Evolutionary conservation across 257 asterid genomes (phyloP).

Genomic region (Gardenia jasminoides): DNA sequence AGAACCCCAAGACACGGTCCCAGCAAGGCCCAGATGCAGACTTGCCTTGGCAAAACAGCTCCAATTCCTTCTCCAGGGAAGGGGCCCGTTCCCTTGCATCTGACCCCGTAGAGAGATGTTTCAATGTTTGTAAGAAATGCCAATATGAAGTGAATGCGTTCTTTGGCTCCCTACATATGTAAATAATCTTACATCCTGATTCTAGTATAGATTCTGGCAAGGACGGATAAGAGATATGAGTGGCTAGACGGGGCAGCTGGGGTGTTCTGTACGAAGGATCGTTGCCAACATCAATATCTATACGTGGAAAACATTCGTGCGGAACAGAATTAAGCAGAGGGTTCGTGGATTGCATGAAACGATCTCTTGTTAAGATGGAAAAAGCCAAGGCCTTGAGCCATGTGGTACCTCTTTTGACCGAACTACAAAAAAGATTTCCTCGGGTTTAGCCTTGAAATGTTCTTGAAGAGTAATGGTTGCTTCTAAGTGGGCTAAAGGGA

Average conservation of each 20-base stretch:
- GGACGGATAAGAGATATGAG: conserved; percentile 31
- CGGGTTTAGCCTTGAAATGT: not conserved
- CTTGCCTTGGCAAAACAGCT: not conserved
- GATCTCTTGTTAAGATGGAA: conserved; percentile 19
- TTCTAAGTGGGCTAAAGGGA: not conserved
- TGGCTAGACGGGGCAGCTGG: conserved; percentile 10
- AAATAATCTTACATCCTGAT: not conserved
- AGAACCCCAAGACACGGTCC: conserved; percentile 36
- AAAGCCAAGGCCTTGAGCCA: conserved; percentile 38
- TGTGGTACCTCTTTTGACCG: conserved; percentile 37
- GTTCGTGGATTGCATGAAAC: conserved; percentile 7
- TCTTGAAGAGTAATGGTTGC: not conserved
- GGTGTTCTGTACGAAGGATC: not conserved
- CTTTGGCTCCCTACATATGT: not conserved
- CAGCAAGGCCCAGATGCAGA: conserved; percentile 28
- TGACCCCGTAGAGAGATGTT: not conserved
- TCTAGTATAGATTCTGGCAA: conserved; percentile 19
- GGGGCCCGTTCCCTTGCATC: not conserved
- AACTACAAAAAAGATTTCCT: not conserved
- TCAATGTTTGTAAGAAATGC: not conserved
- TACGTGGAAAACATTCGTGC: conserved; percentile 27
- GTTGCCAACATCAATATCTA: conserved; percentile 27
- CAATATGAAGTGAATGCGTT: not conserved
- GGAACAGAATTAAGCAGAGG: conserved; percentile 16
- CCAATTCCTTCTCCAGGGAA: not conserved